Conservation (phyloP, 768 basidiomycete genomes). For the Naganishia vaughanmartiniae region DNA sequence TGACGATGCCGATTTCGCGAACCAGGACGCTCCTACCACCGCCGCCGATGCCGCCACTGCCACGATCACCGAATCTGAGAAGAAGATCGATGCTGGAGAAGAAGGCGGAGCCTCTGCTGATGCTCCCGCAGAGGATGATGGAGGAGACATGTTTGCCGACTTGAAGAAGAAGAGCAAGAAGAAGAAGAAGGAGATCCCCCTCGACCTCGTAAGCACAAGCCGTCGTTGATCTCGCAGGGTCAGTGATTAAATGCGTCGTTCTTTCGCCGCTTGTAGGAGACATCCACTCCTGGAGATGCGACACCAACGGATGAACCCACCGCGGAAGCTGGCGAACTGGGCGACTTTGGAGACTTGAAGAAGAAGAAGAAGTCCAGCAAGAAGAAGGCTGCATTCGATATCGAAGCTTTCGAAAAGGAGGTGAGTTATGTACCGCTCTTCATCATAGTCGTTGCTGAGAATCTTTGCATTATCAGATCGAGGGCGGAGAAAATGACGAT, state of each 20-base stretch:
- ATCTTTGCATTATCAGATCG: conserved; percentile 33
- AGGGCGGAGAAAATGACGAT: conserved; percentile 59
- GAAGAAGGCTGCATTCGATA: conserved; percentile 83
- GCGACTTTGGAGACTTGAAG: conserved; percentile 48
- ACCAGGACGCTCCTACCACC: conserved; percentile 19
- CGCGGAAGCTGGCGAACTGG: conserved; percentile 33
- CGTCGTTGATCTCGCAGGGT: background rate
- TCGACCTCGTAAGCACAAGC: conserved; percentile 46
- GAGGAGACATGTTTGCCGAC: conserved; percentile 87
- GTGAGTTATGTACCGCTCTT: conserved; percentile 63
- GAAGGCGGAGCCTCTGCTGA: conserved; percentile 34
- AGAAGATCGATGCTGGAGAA: conserved; percentile 31
- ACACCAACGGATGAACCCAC: conserved; percentile 34
- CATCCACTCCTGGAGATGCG: conserved; percentile 8
- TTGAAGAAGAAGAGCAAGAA: conserved; percentile 86
- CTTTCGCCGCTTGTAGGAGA: background rate
- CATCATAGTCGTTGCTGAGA: conserved; percentile 1
- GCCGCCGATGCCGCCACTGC: conserved; percentile 28
- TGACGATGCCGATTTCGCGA: conserved; percentile 37
- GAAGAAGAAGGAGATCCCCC: conserved; percentile 59
- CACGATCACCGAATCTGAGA: conserved; percentile 7
- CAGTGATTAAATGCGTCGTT: background rate
- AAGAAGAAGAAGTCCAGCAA: conserved; percentile 57
- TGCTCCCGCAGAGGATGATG: conserved; percentile 45
- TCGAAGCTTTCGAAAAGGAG: conserved; percentile 94